These are phyloP conservation scores for Neurospora sp. DNA, from an alignment of 495 filamentous ascomycete species.

Conservation along the genomic window DNA sequence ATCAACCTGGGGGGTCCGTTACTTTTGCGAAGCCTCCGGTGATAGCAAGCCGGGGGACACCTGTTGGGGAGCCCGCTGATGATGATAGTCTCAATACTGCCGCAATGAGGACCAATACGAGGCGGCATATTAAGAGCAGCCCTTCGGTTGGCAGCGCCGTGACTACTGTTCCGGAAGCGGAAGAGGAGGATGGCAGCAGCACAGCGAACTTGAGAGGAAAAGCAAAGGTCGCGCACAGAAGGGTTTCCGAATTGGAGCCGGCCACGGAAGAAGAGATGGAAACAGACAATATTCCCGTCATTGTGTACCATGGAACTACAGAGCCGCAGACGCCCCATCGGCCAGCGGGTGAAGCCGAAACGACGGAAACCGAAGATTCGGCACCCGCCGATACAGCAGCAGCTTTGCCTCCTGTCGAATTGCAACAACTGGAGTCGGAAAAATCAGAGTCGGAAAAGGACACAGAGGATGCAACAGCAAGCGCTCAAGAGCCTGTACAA, in stretches of 20 bases:
- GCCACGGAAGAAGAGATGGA: constrained; percentile 31
- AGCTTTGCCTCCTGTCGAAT: neutral
- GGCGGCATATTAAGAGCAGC: constrained; percentile 60
- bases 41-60: constrained; percentile 20
- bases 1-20: constrained; percentile 16
- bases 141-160: constrained; percentile 68
- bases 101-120: constrained; percentile 49
- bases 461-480: neutral
- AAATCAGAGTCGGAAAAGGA: neutral
- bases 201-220: neutral
- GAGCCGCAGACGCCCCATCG: constrained; percentile 7
- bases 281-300: constrained; percentile 32
- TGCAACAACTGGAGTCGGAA: neutral
- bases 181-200: constrained; percentile 47
- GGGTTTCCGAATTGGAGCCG: constrained; percentile 7
- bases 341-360: constrained; percentile 9
- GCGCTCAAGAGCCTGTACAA: neutral
- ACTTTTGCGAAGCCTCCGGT: constrained; percentile 39
- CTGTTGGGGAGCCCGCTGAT: constrained; percentile 17
- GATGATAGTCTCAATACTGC: constrained; percentile 35
- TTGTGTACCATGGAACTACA: constrained; percentile 28
- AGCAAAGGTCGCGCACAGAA: neutral
- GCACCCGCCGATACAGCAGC: neutral
- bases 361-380: neutral
- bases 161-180: constrained; percentile 58